These are phyloP conservation scores for Aspergillus vadensis DNA, from an alignment of 2,329 filamentous ascomycete species.

Conservation along the genomic window DNA sequence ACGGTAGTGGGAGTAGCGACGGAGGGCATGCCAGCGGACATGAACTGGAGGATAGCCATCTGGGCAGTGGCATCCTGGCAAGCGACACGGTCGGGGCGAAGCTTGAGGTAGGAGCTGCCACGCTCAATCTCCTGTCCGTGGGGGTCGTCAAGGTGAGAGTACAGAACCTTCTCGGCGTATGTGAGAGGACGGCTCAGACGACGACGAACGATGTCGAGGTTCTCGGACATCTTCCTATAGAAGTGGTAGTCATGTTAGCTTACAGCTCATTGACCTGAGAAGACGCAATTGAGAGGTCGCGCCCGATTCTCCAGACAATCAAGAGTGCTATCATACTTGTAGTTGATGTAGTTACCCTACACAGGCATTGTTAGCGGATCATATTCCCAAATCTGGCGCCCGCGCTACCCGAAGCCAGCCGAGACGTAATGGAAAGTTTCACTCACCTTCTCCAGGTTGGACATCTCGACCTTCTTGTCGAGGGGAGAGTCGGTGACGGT, in stretches of 20 bases:
- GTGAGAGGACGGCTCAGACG: constrained; percentile 92
- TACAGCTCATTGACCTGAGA: neutral
- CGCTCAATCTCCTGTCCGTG: constrained; percentile 95
- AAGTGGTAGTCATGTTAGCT: constrained; percentile 27
- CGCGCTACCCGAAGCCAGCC: constrained; percentile 25
- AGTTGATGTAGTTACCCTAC: constrained; percentile 92
- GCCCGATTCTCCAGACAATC: neutral
- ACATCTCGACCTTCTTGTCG: constrained; percentile 95
- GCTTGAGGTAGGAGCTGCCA: constrained; percentile 91
- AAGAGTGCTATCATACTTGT: constrained; percentile 56
- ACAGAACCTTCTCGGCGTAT: constrained; percentile 97
- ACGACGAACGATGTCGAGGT: constrained; percentile 83
- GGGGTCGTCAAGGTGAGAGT: constrained; percentile 97
- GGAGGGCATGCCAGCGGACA: constrained; percentile 94
- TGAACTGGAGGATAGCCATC: constrained; percentile 99
- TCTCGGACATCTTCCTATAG: constrained; percentile 94
- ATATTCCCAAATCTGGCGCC: constrained; percentile 12
- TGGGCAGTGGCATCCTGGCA: constrained; percentile 99
- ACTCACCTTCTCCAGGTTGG: constrained; percentile 81
- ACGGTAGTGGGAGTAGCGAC: constrained; percentile 95
- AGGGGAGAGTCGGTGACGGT: constrained; percentile 84
- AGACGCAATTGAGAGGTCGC: neutral
- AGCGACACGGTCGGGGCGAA: constrained; percentile 94
- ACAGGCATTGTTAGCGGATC: constrained; percentile 29
- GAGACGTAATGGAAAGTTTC: constrained; percentile 18